Evolutionary conservation across 129 eudicot species (phyloP).

Genomic region (Glebionis coronaria): DNA sequence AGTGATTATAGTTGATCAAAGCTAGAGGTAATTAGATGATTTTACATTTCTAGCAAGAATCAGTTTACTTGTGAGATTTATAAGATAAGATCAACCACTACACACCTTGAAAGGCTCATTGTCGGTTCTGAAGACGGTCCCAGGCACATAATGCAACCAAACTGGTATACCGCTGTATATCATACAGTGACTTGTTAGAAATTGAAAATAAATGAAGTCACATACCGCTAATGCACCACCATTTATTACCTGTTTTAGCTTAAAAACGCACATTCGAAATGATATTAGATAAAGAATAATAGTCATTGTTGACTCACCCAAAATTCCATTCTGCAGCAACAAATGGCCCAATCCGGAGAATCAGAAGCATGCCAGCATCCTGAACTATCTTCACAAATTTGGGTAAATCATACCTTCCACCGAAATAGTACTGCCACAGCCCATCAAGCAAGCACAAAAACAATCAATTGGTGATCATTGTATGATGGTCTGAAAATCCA

Average conservation of each 20-base stretch:
- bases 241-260: too few species aligned
- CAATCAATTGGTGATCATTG: background rate
- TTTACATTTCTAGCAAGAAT: too few species aligned
- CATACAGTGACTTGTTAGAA: conserved; percentile 24
- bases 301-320: conserved; percentile 49
- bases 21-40: too few species aligned
- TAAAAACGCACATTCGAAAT: too few species aligned
- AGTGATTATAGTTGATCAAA: background rate
- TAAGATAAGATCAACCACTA: background rate
- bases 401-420: conserved; percentile 83
- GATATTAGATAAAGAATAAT: background rate
- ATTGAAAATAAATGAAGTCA: background rate
- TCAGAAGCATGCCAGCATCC: conserved; percentile 81
- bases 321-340: conserved; percentile 99
- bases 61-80: too few species aligned
- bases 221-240: too few species aligned
- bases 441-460: background rate
- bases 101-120: conserved; percentile 90
- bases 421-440: conserved; percentile 67
- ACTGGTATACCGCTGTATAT: conserved; percentile 85
- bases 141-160: conserved; percentile 95
- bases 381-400: conserved; percentile 93
- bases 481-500: background rate
- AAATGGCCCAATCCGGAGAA: conserved; percentile 94
- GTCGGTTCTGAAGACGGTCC: conserved; percentile 89